A percentile compares a stretch with the other conserved stretches of the same genome.
These are phyloP conservation scores for Lecanoromycetidae sp. DNA, from an alignment of 2,329 filamentous ascomycete species.

Conservation along the genomic window DNA sequence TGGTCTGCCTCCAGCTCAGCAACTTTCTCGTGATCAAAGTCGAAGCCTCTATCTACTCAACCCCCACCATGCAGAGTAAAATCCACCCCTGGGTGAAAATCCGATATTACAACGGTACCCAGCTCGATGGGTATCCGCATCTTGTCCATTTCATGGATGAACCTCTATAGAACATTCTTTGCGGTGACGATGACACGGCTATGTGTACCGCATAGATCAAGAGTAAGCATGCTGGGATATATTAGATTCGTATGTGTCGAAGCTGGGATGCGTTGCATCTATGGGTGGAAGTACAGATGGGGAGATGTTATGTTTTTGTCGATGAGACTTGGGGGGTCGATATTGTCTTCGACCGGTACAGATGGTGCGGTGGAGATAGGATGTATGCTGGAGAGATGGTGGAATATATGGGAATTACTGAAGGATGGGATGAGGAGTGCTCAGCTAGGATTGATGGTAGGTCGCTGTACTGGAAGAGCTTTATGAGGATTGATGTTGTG, in stretches of 20 bases:
- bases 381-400: neutral
- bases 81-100: neutral
- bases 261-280: slow-evolving; percentile 17
- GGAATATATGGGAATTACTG: neutral
- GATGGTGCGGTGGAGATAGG: neutral
- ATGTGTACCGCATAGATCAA: slow-evolving; percentile 18
- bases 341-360: neutral
- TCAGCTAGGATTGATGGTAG: neutral
- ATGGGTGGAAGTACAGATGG: neutral
- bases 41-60: neutral
- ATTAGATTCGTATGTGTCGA: slow-evolving; percentile 22
- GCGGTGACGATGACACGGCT: slow-evolving; percentile 25
- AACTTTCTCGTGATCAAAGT: neutral
- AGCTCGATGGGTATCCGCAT: slow-evolving; percentile 8
- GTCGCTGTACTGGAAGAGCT: neutral
- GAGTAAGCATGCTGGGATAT: slow-evolving; percentile 16
- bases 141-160: slow-evolving; percentile 23
- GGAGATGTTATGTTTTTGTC: neutral
- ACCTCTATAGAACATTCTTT: slow-evolving; percentile 23
- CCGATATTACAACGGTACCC: neutral
- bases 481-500: no score
- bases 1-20: neutral
- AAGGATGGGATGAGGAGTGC: neutral
- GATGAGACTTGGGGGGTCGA: neutral
- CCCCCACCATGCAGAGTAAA: neutral